phyloP scores from a whole-genome alignment of 805 yeast genomes.

The Yarrowia sp. region DNA sequence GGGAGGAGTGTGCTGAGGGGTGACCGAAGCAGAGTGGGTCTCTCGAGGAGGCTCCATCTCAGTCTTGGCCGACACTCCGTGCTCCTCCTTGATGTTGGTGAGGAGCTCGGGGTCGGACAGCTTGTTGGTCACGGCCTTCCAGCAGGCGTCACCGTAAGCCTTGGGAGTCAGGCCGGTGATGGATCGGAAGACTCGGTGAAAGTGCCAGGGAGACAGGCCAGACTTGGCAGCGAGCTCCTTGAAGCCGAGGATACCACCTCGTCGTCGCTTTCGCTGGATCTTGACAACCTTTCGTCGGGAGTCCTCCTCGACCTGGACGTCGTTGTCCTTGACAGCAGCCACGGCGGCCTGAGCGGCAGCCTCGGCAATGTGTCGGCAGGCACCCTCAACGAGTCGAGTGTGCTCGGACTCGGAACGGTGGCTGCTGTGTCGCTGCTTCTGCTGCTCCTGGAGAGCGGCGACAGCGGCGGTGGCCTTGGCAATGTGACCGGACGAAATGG shows the following conservation, averaged over 20 bases:
- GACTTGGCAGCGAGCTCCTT: constrained; percentile 87
- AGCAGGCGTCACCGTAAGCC: constrained; percentile 85
- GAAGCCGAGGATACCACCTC: constrained; percentile 59
- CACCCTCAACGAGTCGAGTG: constrained; percentile 70
- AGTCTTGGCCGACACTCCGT: not conserved
- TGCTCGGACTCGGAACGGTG: constrained; percentile 70
- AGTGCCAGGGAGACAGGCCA: constrained; percentile 88
- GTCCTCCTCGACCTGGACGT: constrained; percentile 43
- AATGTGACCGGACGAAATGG: constrained; percentile 29
- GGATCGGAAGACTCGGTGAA: constrained; percentile 86
- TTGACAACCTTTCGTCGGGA: constrained; percentile 40
- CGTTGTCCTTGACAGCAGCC: constrained; percentile 46
- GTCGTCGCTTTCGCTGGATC: constrained; percentile 48
- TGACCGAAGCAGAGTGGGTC: constrained; percentile 14
- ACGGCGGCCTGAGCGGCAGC: constrained; percentile 67
- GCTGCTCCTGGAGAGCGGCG: constrained; percentile 27
- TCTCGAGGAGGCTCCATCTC: constrained; percentile 9
- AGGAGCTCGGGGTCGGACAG: constrained; percentile 37
- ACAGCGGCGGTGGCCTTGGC: constrained; percentile 33
- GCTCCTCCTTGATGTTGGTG: constrained; percentile 33
- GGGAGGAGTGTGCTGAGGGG: constrained; percentile 27
- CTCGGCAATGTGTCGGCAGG: constrained; percentile 81
- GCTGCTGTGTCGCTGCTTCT: constrained; percentile 36
- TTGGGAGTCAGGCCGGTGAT: constrained; percentile 89
- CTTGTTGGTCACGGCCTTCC: constrained; percentile 47